Base-by-base conservation (phyloP, 1,284 basidiomycete species). In the Microstroma glucosiphilum region DNA sequence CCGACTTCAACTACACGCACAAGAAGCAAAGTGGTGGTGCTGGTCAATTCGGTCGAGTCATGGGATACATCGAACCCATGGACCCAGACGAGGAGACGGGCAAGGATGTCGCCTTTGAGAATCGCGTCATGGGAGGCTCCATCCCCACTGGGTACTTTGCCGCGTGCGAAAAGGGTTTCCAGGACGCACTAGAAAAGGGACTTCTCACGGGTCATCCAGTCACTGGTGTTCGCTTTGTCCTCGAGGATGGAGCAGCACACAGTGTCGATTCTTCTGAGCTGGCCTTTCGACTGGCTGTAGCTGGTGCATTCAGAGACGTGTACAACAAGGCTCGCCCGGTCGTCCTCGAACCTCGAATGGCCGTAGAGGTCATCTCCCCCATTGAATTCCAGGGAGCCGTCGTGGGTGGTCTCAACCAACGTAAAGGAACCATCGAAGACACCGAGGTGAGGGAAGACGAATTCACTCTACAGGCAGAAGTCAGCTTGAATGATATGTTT, bases 11-110 rank as follows among this genome's bases (percentile, higher is more conserved):
- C 65, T 96, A 92, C 82, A 92, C 90, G 9, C 96, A 98, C 83
- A 96, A 96, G 86, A 99, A 98, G 83, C 96, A 98, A 82, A 89
- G 89, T 0, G 96, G 96, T 71, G 96, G 96, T 81, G 89, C 92
- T 12, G 96, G 96, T 68, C 94, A 98, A 80, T 99, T 90, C 79
- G 96, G 89, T 68, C 89, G 91, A 73, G 90, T 99, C 64, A 87
- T 90, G 67, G 94, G 94, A 8, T 76, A 72, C 78, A 88, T 98
- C 66, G 92, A 97, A 80, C 92, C 94, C 6, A 92, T 96, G 87
- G 86, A 88, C 75, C 81, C 84, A 55, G 87, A 89, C 75, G 82
- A 84, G 56, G 89, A 90, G 74, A 90, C 87, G 1, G 89, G 89
- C 70, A 90, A 90, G 80, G 93, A 96, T 72, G 85, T 86, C 23